Evolutionary conservation across 352 stramenopile species (phyloP).

Genomic region (Pythium phragmiticola): DNA sequence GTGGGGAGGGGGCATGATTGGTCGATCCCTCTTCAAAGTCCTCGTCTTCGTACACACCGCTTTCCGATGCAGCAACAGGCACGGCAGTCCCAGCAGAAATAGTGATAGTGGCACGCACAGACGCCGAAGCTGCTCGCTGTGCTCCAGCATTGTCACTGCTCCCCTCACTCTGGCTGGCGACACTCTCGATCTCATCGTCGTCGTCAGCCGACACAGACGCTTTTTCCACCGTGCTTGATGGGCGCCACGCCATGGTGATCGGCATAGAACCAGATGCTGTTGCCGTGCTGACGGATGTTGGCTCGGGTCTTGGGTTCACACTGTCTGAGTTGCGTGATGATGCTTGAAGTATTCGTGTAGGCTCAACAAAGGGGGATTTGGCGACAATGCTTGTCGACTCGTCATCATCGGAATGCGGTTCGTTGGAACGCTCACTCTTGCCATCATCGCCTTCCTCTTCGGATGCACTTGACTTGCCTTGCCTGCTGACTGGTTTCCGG

Average conservation of each 20-base stretch:
- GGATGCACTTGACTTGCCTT: conserved; percentile 9
- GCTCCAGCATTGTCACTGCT: conserved; percentile 19
- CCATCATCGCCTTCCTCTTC: conserved; percentile 12
- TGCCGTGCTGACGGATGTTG: neutral
- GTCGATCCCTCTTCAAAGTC: conserved; percentile 53
- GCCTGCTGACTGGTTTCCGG: neutral
- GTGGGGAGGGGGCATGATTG: neutral
- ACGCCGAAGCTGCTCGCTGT: neutral
- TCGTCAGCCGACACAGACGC: conserved; percentile 11
- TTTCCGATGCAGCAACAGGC: conserved; percentile 33
- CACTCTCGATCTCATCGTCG: conserved; percentile 26
- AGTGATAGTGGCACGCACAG: no score
- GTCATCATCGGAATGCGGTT: neutral
- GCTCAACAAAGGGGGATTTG: neutral
- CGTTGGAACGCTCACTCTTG: neutral
- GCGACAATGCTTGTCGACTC: neutral
- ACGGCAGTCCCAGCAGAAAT: neutral
- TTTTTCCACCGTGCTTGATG: neutral
- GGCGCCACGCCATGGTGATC: neutral
- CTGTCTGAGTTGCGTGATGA: neutral
- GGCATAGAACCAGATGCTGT: neutral
- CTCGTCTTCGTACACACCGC: conserved; percentile 49
- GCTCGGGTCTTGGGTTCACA: neutral
- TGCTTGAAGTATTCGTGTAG: neutral
- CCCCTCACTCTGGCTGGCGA: conserved; percentile 33